Conservation (phyloP, 257 asterid species). For the Petunia secreta region DNA sequence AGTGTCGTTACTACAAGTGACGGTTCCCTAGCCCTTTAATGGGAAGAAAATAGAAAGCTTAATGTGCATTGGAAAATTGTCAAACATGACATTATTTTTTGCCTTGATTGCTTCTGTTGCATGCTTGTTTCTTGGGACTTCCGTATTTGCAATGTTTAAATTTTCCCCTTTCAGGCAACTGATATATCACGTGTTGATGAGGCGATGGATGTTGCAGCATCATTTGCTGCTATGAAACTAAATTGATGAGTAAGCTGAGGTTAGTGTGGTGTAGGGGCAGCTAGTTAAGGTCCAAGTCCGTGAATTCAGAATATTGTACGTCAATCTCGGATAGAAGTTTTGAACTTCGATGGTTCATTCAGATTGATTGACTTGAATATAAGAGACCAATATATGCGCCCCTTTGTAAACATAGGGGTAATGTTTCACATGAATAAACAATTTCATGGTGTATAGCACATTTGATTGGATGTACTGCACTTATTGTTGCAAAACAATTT, state of each 20-base stretch:
- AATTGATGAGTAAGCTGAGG: constrained; percentile 35
- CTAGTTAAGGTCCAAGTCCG: not conserved
- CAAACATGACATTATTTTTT: constrained; percentile 1
- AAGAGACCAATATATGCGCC: too few species aligned
- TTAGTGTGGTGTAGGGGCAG: too few species aligned
- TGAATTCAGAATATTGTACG: too few species aligned
- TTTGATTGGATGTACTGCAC: too few species aligned
- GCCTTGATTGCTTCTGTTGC: not conserved
- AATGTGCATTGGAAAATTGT: not conserved
- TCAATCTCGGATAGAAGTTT: not conserved
- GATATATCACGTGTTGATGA: constrained; percentile 51
- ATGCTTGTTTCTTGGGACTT: not conserved
- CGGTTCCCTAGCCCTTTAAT: not conserved
- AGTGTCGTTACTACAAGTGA: not conserved
- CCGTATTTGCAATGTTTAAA: not conserved
- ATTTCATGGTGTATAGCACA: too few species aligned
- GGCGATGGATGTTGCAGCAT: constrained; percentile 75
- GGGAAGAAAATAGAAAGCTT: not conserved
- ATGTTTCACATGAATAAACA: too few species aligned
- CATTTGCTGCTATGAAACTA: constrained; percentile 83
- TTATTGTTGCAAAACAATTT: too few species aligned
- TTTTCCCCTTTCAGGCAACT: constrained; percentile 58
- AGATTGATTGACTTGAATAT: not conserved
- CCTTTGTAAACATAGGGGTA: too few species aligned
- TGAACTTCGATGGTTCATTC: not conserved